Evolutionary conservation across 1,284 basidiomycete species (phyloP), one percentile per base, ranked within the genome.

Genomic region (Cutaneotrichosporon daszewskae): DNA sequence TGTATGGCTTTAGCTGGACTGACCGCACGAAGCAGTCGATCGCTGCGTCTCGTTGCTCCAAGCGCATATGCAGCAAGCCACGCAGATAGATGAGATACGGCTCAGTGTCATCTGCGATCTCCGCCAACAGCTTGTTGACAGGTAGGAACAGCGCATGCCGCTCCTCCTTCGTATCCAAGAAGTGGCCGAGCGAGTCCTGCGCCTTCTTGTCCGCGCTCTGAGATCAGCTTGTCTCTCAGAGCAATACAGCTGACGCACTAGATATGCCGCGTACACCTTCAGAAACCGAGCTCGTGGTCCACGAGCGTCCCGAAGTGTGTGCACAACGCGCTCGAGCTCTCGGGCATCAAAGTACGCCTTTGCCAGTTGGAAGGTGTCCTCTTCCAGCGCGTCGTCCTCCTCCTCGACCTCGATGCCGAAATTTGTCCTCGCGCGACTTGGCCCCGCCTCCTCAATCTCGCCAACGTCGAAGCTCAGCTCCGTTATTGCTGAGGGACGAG

Each of bases 1-100:
- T 97, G 83, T 90, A 98, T 8, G 88, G 84, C 60, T 85, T 89
- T 4, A 77, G 75, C 37, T 79, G 77, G 37, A 97, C 82, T 6
- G 89, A 92, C 25, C 81, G 70, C 16, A 96, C 73, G 8, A 83
- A 78, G 54, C 77, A 81, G 60, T 91, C 88, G 26, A 94, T 85
- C 0, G 94, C 90, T 62, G 89, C 86, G 51, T 87, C 82, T 32
- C 87, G 78, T 53, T 84, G 77, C 36, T 80, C 80, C 43, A 92
- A 72, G 13, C 87, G 82, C 41, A 80, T 81, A 37, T 90, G 77
- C 53, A 94, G 81, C 9, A 94, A 68, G 0, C 84, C 84, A 63
- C 89, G 85, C 43, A 85, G 88, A 55, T 45, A 53, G 10, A 90
- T 68, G 19, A 91, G 69, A 77, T 87, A 96, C 2, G 91, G 85